These are phyloP conservation scores for Haplosporangium sp. DNA, from an alignment of 371 early-diverging fungal species.

Conservation along the genomic window DNA sequence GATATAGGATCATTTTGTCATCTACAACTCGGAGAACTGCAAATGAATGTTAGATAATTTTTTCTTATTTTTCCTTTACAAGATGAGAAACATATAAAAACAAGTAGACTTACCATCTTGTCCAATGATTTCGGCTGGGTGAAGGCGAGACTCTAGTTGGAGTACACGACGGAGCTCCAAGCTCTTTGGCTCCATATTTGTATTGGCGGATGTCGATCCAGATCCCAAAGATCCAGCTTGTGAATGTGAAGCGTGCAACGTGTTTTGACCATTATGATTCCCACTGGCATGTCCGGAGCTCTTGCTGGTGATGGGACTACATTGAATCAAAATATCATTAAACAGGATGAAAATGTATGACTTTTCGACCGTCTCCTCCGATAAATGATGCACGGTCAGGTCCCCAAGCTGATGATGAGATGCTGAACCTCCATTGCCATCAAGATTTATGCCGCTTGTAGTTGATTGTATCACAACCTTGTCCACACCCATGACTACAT, in stretches of 20 bases:
- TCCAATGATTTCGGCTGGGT: constrained; percentile 51
- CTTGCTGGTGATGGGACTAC: constrained; percentile 36
- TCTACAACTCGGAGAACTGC: constrained; percentile 52
- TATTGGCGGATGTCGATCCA: neutral
- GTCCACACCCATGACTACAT: constrained; percentile 36
- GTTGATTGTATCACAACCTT: neutral
- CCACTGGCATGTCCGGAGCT: neutral
- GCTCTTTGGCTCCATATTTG: constrained; percentile 16
- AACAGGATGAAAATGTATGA: constrained; percentile 62
- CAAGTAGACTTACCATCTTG: constrained; percentile 39
- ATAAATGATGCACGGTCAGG: constrained; percentile 37
- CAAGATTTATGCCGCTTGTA: neutral
- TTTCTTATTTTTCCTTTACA: neutral
- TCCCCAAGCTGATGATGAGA: constrained; percentile 18
- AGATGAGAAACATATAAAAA: neutral
- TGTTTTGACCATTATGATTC: neutral
- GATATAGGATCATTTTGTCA: constrained; percentile 42
- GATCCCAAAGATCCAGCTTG: neutral
- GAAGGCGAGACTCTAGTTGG: constrained; percentile 49
- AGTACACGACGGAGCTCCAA: constrained; percentile 44
- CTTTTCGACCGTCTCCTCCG: constrained; percentile 47
- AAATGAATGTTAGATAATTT: neutral
- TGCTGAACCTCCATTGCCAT: neutral
- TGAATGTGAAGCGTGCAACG: neutral
- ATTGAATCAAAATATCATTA: constrained; percentile 68